phyloP scores from a whole-genome alignment of 2,329 filamentous ascomycete species.

The Trichoderma oligosporum region DNA sequence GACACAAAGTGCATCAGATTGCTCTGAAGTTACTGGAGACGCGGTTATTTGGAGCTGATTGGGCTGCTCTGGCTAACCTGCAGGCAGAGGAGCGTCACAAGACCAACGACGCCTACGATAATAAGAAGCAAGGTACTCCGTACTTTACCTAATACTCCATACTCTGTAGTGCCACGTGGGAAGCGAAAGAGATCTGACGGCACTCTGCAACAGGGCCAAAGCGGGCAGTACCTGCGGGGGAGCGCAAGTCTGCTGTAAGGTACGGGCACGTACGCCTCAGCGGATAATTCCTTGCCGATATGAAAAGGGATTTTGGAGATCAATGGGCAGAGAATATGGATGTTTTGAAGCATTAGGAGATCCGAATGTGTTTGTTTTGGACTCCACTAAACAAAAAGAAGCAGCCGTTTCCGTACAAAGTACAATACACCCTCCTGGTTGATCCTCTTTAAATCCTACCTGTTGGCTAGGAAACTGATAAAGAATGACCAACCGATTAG shows the following conservation, averaged over 20 bases:
- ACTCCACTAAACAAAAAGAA: no score
- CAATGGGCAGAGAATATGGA: no score
- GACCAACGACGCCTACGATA: conserved; percentile 6
- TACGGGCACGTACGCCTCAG: conserved; percentile 2
- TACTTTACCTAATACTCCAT: no score
- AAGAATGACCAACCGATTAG: no score
- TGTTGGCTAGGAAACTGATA: no score
- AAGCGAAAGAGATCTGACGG: conserved; percentile 12
- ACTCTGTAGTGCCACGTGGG: conserved; percentile 15
- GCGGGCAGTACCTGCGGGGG: conserved; percentile 8
- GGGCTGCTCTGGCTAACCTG: not conserved
- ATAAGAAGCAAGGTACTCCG: no score
- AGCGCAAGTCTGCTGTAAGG: conserved; percentile 10
- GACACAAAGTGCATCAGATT: not conserved
- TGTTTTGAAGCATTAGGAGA: no score
- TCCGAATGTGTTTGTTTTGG: no score
- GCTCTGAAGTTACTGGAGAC: not conserved
- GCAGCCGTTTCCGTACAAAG: no score
- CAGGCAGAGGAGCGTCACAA: conserved; percentile 11
- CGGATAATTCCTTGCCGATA: not conserved
- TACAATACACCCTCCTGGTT: no score
- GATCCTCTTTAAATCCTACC: no score
- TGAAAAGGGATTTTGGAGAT: not conserved
- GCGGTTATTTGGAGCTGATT: not conserved
- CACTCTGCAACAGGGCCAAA: conserved; percentile 8